A percentile compares a stretch with the other conserved stretches of the same genome.
Evolutionary conservation across 164 flowering plant species (phyloP).

Genomic region (Liquidambar formosana): DNA sequence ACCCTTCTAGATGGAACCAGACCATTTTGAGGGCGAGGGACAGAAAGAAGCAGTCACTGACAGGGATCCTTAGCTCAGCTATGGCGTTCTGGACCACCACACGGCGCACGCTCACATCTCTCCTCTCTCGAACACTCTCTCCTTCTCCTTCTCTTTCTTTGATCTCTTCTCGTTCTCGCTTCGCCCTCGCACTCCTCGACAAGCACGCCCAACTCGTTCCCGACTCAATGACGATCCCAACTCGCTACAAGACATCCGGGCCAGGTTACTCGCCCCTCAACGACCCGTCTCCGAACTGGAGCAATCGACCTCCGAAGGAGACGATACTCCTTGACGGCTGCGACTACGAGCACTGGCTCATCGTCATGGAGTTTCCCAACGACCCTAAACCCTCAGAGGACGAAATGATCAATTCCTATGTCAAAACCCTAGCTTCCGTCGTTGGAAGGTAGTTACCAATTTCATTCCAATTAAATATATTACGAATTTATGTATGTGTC

Average conservation of each 20-base stretch:
- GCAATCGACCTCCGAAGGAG: constrained; percentile 95
- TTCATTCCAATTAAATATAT: background rate
- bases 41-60: too few relatives aligned
- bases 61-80: background rate
- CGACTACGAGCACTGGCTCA: constrained; percentile 98
- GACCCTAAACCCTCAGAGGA: constrained; percentile 76
- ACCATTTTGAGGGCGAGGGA: too few relatives aligned
- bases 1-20: too few relatives aligned
- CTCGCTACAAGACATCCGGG: constrained; percentile 58
- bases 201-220: constrained; percentile 13
- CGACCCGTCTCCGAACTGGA: constrained; percentile 95
- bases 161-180: constrained; percentile 27
- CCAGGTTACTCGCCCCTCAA: constrained; percentile 88
- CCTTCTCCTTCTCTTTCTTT: constrained; percentile 19
- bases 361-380: constrained; percentile 81
- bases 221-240: constrained; percentile 25
- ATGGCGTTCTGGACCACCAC: constrained; percentile 40
- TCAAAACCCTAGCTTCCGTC: constrained; percentile 79
- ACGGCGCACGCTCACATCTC: constrained; percentile 41
- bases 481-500: background rate
- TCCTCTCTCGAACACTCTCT: constrained; percentile 26
- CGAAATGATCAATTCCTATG: constrained; percentile 75
- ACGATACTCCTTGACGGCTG: constrained; percentile 94
- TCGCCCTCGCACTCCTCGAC: constrained; percentile 22
- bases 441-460: constrained; percentile 60